Evolutionary conservation across 768 basidiomycete species (phyloP), one percentile per base, ranked within the genome.

Genomic region (Boletus vinaceobasis): DNA sequence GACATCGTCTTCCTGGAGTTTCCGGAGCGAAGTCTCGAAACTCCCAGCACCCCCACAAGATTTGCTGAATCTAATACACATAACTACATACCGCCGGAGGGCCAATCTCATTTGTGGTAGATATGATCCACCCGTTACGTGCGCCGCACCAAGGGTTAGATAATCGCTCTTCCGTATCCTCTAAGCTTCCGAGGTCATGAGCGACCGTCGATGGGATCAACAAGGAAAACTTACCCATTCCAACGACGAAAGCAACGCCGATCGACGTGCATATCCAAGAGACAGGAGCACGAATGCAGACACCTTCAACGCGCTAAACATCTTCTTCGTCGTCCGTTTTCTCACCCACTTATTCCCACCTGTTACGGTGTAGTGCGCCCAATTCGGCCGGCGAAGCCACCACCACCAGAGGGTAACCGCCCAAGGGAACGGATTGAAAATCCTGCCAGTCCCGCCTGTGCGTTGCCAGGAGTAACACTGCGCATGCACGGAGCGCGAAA

Each of bases 401-500:
- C 65, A 67, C 69, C 74, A 76, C 57, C 68, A 71, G n/a, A 62
- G 38, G 3, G 59, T 54, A 8, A 64, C 61, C 5, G 61, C 54
- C 61, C 78, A 76, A 32, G 75, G 79, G 53, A 79, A 80, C 7
- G 74, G 69, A 44, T 61, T 67, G 31, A 66, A 70, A 7, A 72
- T 59, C 54, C 73, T 77, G 5, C 77, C 77, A 7, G 50, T 66
- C 7, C 71, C 66, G 8, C 67, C 68, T 1, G 62, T 63, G 2
- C 73, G 73, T 57, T 77, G 75, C 76, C 76, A 80, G 13, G 77
- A 77, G 19, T 57, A 47, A 56, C 75, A 78, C 9, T 67, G 60
- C 33, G 63, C 37, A 19, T 68, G 70, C 44, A 62, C 59, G 8
- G 58, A 59, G 14, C 38, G 60, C 33, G 63, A 57, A 6, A 68